Evolutionary conservation across 371 early-diverging fungal genomes (phyloP), one percentile per base, ranked within the genome.

Genomic region (Rhizopus stolonifer): DNA sequence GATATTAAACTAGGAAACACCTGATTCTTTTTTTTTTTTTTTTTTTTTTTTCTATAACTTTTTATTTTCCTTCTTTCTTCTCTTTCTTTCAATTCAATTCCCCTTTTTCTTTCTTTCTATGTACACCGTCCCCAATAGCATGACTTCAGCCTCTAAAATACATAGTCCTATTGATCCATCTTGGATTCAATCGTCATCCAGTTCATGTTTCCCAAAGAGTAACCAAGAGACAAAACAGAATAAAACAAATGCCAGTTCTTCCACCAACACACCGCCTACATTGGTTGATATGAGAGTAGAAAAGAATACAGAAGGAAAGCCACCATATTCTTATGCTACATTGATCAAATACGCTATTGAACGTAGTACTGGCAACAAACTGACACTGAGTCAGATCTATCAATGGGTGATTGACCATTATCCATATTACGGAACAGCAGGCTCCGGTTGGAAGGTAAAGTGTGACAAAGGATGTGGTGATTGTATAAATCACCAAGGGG

Each of bases 371-470:
- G 74, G 81, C 17, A 74, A 80, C 43, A 81, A 83, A 57, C 69
- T 94, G 71, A 92, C 94, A 26, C 75, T 96, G 33, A 86, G 80
- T 52, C 93, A 90, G 60, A 94, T 96, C 55, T 96, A 96, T 71
- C 76, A 81, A 42, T 95, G 89, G 88, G 85, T 94, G 31, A 85
- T 86, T 66, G 77, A 78, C 13, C 64, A 80, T 32, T 91, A 86
- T 61, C 84, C 91, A 4, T 89, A 89, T 71, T 92, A 85, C 54
- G 74, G 77, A 39, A 79, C 87, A 17, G 89, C 87, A 3, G 82
- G 80, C 17, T 73, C 77, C 21, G 88, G 88, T 32, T 93, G 92
- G 92, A 86, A 88, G 85, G 87, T 87, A 56, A 7, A 6, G 21
- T 26, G 33, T 26, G 9, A 46, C 29, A 13, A 46, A 36, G 3